Evolutionary conservation across 257 asterid genomes (phyloP), one percentile per base, ranked within the genome.

Genomic region (Nicotiana otophora): DNA sequence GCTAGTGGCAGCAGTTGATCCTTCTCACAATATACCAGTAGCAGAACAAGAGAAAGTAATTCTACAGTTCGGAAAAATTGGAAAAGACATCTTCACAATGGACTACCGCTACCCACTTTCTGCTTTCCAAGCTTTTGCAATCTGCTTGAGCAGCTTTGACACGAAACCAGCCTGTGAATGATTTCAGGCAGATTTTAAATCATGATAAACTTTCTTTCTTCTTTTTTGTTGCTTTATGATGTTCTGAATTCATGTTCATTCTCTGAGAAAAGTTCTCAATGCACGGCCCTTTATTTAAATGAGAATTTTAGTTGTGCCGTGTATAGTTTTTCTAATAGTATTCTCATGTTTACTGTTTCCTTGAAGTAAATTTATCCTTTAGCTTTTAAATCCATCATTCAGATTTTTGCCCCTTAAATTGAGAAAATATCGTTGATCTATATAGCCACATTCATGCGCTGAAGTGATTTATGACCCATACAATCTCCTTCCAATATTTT

Each of bases 131-230:
- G 98, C 99, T 69, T 96, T 96, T 75, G 93, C 98, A 3, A 94
- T 96, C 62, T 94, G 98, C 90, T 90, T 96, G 93, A 96, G 98
- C 92, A 94, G 99, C 95, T 96, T 93, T 61, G 98, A 94, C 83
- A 93, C 97, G 17, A 96, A 96, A 84, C 98, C 99, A 3, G 97
- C 93, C 48, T 96, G 99, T 84, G 98, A 96, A 86, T 96, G 94
- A 94, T 70, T 74, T 66, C 87, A 42, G 12, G 55, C 81, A 81
- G 84, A 72, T 67, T 81, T 23, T 61, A 65, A 81, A 83, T 86
- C 84, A 63, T 72, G 87, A 83, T 63, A 83, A 28, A 61, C 87
- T 36, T 34, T 51, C n/a, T 66, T 23, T 19, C 80, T 57, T 66
- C 58, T 82, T 16, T 76, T 81, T 68, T 58, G 74, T 33, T 75